Conservation (phyloP, 164 flowering plant genomes). For the Chimonanthus praecox region DNA sequence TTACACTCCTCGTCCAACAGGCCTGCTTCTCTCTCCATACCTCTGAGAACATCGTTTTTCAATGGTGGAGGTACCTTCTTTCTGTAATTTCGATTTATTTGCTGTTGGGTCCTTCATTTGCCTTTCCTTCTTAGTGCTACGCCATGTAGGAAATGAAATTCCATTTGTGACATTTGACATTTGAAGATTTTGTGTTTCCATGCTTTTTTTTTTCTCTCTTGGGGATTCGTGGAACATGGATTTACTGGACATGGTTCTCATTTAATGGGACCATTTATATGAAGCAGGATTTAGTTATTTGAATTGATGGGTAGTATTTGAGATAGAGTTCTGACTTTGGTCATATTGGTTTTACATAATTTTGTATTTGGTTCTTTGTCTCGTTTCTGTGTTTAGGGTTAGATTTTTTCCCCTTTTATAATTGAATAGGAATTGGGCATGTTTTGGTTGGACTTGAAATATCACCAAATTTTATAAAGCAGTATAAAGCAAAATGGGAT, state of each 20-base stretch:
- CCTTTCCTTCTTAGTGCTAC: too few species aligned
- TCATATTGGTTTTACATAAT: neutral
- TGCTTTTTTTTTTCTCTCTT: neutral
- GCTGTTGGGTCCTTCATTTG: neutral
- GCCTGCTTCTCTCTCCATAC: slow-evolving; percentile 2
- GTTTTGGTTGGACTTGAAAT: too few species aligned
- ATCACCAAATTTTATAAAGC: too few species aligned
- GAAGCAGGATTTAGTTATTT: neutral
- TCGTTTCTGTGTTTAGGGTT: too few species aligned
- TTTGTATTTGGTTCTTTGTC: too few species aligned
- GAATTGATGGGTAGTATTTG: neutral
- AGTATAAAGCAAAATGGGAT: too few species aligned
- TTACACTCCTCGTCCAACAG: slow-evolving; percentile 20
- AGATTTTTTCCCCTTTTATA: too few species aligned
- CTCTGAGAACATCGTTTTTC: slow-evolving; percentile 25
- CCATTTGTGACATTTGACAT: too few species aligned
- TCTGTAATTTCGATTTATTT: neutral
- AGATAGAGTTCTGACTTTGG: neutral
- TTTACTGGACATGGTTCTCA: neutral
- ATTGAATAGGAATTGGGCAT: too few species aligned
- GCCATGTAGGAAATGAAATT: neutral
- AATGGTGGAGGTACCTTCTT: slow-evolving; percentile 29
- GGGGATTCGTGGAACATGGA: neutral
- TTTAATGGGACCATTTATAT: too few species aligned
- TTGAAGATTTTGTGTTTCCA: neutral